Percentiles rank a stretch among this genome's conserved stretches.
phyloP scores from a whole-genome alignment of 2,329 filamentous ascomycete species.

The Juglanconis sp. region DNA sequence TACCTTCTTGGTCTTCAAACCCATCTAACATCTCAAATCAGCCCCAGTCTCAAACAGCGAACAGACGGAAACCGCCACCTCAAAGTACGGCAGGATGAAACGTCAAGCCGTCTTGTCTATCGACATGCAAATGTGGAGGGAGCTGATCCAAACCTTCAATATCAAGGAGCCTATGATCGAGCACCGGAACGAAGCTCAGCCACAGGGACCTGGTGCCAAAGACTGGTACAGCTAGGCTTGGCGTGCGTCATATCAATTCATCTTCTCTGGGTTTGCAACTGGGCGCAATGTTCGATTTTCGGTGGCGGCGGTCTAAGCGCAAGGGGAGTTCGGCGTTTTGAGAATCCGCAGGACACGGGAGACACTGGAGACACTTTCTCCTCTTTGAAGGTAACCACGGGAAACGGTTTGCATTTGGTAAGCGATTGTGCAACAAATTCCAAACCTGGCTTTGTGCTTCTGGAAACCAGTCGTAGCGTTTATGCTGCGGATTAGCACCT shows the following conservation, averaged over 20 bases:
- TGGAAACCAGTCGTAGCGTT: neutral
- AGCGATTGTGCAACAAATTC: neutral
- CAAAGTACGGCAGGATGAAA: constrained; percentile 55
- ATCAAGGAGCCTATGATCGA: constrained; percentile 80
- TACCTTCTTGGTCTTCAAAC: neutral
- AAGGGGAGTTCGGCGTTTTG: neutral
- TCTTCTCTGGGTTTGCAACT: neutral
- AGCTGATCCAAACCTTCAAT: constrained; percentile 71
- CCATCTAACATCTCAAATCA: neutral
- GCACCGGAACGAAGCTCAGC: constrained; percentile 64
- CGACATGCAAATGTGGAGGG: constrained; percentile 79
- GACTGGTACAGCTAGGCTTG: constrained; percentile 60
- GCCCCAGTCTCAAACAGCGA: constrained; percentile 3
- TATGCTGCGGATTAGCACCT: neutral
- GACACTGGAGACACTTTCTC: neutral
- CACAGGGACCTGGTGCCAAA: constrained; percentile 49
- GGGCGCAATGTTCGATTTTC: neutral
- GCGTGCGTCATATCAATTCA: neutral
- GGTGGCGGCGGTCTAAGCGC: neutral
- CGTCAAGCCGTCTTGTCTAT: constrained; percentile 88
- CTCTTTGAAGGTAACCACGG: neutral
- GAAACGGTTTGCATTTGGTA: neutral
- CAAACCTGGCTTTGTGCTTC: neutral
- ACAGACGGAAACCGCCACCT: constrained; percentile 41
- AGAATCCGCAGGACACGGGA: no score